Base-by-base conservation (phyloP, 371 early-diverging fungal species). In the Apophysomyces ossiformis region DNA sequence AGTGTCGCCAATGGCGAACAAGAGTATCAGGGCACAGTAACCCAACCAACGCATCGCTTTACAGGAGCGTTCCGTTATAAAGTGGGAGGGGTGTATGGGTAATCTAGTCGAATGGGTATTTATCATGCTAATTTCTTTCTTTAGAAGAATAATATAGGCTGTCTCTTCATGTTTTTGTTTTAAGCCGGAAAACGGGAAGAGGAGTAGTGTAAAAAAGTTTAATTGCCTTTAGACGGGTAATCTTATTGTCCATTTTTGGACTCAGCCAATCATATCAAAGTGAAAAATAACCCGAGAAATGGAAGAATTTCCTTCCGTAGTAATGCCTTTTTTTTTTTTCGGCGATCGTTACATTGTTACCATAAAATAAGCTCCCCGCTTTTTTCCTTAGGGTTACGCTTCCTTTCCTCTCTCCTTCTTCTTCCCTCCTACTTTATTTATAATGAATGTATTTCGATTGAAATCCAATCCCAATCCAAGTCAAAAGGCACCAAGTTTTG, bases 371-470 rank as follows among this genome's bases (percentile, higher is more conserved):
- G 41, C 47, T n/a, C 47, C 47, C 47, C 47, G 47, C 47, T 18
- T 47, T 43, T 43, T 9, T 18, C 7, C n/a, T 47, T 47, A n/a
- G 7, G 7, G 47, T 47, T 13, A n/a, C 13, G 11, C 18, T 47
- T 47, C 18, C 16, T n/a, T 18, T n/a, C n/a, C 47, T 18, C 18
- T 47, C 18, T 47, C 16, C 16, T n/a, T n/a, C 18, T 47, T 7
- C 7, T 16, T 47, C 18, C 13, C n/a, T 16, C 18, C n/a, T 16
- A 11, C 13, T 11, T 41, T 41, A 41, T 50, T 37, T n/a, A 32
- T 39, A 58, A 74, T 74, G 70, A 74, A 71, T 47, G 66, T 74
- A 4, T 70, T 71, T 41, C 71, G 71, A 43, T 44, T 61, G 18
- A 71, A 71, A 38, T 67, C 67, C 38, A 63, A 37, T 18, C 21